Percentiles rank a stretch among this genome's conserved stretches.
phyloP scores from a whole-genome alignment of 257 asterid genomes.

The Fraxinus quadrangulata region DNA sequence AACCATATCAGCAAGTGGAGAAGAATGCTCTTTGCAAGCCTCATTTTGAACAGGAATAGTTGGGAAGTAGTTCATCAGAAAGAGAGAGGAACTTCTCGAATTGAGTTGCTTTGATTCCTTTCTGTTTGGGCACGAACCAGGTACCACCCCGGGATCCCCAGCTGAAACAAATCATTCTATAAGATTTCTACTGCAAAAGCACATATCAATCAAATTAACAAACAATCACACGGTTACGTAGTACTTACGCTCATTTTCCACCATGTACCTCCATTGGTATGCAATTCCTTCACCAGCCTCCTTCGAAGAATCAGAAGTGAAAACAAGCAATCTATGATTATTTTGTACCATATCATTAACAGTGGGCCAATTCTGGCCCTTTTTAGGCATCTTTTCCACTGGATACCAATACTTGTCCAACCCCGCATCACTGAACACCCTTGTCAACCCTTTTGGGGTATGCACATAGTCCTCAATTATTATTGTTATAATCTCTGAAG shows the following conservation, averaged over 20 bases:
- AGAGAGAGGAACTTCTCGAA: constrained; percentile 72
- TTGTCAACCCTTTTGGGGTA: constrained; percentile 79
- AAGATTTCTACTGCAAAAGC: constrained; percentile 25
- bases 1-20: constrained; percentile 63
- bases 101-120: constrained; percentile 88
- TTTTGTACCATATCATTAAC: constrained; percentile 66
- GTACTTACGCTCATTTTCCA: constrained; percentile 84
- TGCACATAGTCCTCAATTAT: constrained; percentile 95
- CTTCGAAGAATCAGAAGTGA: constrained; percentile 91
- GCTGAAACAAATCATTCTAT: constrained; percentile 55
- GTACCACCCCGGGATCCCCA: constrained; percentile 84
- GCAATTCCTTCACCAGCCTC: constrained; percentile 90
- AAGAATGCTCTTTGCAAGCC: constrained; percentile 92
- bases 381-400: constrained; percentile 83
- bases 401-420: constrained; percentile 92
- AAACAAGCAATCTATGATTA: constrained; percentile 77
- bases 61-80: constrained; percentile 85
- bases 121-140: constrained; percentile 79
- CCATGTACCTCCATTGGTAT: constrained; percentile 95
- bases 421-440: constrained; percentile 76
- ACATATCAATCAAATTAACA: constrained; percentile 28
- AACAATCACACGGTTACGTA: not conserved
- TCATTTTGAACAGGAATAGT: constrained; percentile 86
- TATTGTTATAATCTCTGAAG: constrained; percentile 83
- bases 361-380: constrained; percentile 89